phyloP scores from a whole-genome alignment of 345 rosid species.

The Salix exigua region DNA sequence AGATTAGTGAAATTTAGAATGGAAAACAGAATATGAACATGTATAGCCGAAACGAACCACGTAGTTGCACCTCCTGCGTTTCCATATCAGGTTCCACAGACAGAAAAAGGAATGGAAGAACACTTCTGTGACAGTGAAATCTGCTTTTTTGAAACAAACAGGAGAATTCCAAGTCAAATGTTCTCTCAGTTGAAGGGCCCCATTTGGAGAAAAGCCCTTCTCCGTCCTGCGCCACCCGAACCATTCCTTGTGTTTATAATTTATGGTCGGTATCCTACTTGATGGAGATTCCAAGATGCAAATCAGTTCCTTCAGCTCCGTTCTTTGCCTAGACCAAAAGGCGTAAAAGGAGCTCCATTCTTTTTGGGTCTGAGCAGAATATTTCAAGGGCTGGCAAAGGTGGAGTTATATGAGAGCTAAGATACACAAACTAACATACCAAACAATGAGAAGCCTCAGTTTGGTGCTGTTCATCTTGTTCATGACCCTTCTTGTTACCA shows the following conservation, averaged over 20 bases:
- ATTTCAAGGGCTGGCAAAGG: background rate
- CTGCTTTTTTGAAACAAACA: background rate
- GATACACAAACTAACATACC: background rate
- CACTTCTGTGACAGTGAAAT: background rate
- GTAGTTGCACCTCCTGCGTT: background rate
- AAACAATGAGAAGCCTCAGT: slow-evolving; percentile 39
- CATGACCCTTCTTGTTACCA: slow-evolving; percentile 30
- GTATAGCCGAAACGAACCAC: background rate
- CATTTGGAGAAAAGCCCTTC: slow-evolving; percentile 29
- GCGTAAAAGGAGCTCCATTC: slow-evolving; percentile 28
- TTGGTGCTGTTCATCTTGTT: slow-evolving; percentile 28
- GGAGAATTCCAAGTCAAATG: slow-evolving; percentile 11
- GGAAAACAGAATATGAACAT: too few relatives aligned
- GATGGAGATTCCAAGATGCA: slow-evolving; percentile 40
- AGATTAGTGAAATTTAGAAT: too few relatives aligned
- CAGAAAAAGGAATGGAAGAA: background rate
- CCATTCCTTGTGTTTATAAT: slow-evolving; percentile 18
- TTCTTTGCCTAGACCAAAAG: slow-evolving; percentile 8
- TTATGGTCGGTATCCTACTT: slow-evolving; percentile 32
- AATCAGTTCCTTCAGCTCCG: slow-evolving; percentile 34
- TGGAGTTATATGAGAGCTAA: background rate
- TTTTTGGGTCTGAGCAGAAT: slow-evolving; percentile 20
- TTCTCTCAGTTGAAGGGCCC: background rate
- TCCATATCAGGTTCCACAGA: background rate
- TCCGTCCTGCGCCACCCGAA: slow-evolving; percentile 45